Conservation (phyloP, 768 basidiomycete genomes). For the Naganishia vaughanmartiniae region DNA sequence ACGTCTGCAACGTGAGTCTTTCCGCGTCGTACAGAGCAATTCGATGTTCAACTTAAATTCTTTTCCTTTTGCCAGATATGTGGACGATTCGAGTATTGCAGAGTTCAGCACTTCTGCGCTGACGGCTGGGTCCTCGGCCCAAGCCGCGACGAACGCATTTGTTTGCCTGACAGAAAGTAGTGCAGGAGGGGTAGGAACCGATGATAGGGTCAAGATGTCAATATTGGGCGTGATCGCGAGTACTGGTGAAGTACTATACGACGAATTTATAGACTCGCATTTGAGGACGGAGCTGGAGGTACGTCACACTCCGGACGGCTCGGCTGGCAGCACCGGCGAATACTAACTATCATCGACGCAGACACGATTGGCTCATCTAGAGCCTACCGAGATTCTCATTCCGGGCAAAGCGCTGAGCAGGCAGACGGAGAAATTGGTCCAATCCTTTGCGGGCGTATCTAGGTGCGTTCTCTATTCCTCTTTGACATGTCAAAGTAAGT, state of each 20-base stretch:
- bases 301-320: background rate
- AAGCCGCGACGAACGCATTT: conserved; percentile 61
- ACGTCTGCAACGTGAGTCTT: conserved; percentile 77
- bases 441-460: conserved; percentile 20
- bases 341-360: conserved; percentile 45
- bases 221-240: conserved; percentile 77
- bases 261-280: conserved; percentile 72
- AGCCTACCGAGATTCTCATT: conserved; percentile 76
- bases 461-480: background rate
- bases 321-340: background rate
- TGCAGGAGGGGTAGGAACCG: conserved; percentile 54
- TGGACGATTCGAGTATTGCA: conserved; percentile 60
- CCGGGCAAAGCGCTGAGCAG: conserved; percentile 63
- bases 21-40: background rate
- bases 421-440: conserved; percentile 71
- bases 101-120: conserved; percentile 43
- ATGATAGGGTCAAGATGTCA: conserved; percentile 61
- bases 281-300: conserved; percentile 59
- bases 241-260: conserved; percentile 91
- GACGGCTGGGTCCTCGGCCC: conserved; percentile 50
- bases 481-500: background rate
- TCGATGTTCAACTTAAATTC: background rate
- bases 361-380: conserved; percentile 82
- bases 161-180: conserved; percentile 69
- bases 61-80: conserved; percentile 60